Conservation (phyloP, 2,329 filamentous ascomycete species). For the Penicillium hordei region DNA sequence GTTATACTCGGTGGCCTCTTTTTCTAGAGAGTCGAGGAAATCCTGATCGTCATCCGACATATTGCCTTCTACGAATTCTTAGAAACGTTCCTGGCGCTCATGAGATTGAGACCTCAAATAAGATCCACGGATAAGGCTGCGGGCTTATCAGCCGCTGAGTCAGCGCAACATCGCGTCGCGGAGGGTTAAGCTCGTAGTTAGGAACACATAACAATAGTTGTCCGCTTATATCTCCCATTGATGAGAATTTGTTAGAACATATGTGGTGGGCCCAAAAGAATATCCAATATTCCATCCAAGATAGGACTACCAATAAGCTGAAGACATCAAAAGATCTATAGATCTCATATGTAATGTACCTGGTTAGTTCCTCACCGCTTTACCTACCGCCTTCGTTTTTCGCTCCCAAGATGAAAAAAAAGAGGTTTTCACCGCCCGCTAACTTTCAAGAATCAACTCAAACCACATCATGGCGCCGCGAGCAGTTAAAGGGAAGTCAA, state of each 20-base stretch:
- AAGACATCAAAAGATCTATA: neutral
- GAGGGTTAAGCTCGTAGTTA: neutral
- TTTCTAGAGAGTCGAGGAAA: conserved; percentile 76
- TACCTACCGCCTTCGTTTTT: conserved; percentile 3
- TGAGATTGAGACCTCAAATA: neutral
- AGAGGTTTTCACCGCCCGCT: conserved; percentile 12
- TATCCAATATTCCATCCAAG: neutral
- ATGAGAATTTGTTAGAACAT: no score
- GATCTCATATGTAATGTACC: neutral
- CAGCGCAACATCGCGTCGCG: conserved; percentile 22
- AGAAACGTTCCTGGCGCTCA: neutral
- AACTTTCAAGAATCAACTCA: conserved; percentile 7
- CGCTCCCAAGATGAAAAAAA: conserved; percentile 16
- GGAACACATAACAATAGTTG: neutral
- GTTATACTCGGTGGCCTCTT: conserved; percentile 84
- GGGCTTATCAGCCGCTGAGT: conserved; percentile 40
- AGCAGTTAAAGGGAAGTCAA: conserved; percentile 29
- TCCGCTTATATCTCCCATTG: neutral
- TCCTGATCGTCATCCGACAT: conserved; percentile 68
- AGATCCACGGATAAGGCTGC: neutral
- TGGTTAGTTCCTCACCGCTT: conserved; percentile 2
- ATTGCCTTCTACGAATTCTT: conserved; percentile 8
- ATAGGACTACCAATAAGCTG: neutral
- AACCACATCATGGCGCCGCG: conserved; percentile 36
- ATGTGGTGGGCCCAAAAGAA: no score